Percentiles rank a stretch among this genome's conserved stretches.
phyloP scores from a whole-genome alignment of 2,329 filamentous ascomycete genomes.

The Fusarium kyushuense region DNA sequence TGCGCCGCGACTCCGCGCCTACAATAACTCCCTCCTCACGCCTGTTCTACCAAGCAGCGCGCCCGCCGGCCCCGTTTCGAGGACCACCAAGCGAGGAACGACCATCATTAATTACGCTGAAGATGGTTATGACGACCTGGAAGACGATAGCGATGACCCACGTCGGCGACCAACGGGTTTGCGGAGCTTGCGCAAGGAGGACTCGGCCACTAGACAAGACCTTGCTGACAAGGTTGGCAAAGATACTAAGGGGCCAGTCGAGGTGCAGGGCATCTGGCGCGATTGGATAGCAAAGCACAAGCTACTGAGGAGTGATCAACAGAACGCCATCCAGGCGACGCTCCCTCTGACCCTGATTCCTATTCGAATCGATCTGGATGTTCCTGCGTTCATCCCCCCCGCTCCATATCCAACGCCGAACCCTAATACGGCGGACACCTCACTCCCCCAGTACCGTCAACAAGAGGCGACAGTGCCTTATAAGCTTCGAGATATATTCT shows the following conservation, averaged over 20 bases:
- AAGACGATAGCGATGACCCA: conserved; percentile 79
- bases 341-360: conserved; percentile 92
- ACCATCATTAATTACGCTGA: conserved; percentile 98
- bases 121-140: conserved; percentile 87
- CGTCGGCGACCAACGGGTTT: conserved; percentile 85
- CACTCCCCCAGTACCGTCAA: conserved; percentile 80
- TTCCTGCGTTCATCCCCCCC: conserved; percentile 79
- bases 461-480: conserved; percentile 86
- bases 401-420: conserved; percentile 73
- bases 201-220: conserved; percentile 71
- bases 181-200: conserved; percentile 83
- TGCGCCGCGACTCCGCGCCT: conserved; percentile 88
- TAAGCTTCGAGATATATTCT: conserved; percentile 91
- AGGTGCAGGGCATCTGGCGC: conserved; percentile 90
- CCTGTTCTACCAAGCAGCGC: conserved; percentile 81
- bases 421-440: conserved; percentile 74
- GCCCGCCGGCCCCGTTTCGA: conserved; percentile 73
- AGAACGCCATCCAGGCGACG: conserved; percentile 74
- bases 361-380: conserved; percentile 95
- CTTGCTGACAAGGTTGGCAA: conserved; percentile 83
- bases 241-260: conserved; percentile 81
- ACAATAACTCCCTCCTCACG: conserved; percentile 90
- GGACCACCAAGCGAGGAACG: conserved; percentile 97
- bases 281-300: conserved; percentile 91
- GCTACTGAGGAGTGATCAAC: conserved; percentile 66